These are phyloP conservation scores for Pyrrhoderma noxium DNA, from an alignment of 1,284 basidiomycete genomes.

Conservation along the genomic window DNA sequence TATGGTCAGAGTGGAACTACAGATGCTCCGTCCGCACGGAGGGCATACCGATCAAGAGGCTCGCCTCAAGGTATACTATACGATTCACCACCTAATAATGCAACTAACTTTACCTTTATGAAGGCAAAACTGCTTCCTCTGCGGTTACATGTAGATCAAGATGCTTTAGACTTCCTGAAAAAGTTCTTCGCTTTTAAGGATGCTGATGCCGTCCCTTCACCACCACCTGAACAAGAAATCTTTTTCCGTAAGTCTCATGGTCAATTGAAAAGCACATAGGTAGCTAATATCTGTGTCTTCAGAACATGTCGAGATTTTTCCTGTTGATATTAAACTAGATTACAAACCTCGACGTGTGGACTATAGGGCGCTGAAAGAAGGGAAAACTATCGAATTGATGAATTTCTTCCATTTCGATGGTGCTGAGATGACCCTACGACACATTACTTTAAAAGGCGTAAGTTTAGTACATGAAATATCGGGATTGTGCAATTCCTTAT, in stretches of 20 bases:
- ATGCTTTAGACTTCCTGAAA: constrained; percentile 96
- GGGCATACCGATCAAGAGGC: constrained; percentile 69
- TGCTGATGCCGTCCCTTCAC: constrained; percentile 33
- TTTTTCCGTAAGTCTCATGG: constrained; percentile 58
- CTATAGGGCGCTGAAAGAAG: constrained; percentile 86
- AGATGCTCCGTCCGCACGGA: constrained; percentile 63
- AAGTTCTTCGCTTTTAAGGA: constrained; percentile 90
- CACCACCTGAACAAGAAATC: constrained; percentile 43
- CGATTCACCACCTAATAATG: neutral
- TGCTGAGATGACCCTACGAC: constrained; percentile 94
- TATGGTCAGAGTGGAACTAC: constrained; percentile 87
- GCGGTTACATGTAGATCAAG: constrained; percentile 93
- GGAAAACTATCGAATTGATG: constrained; percentile 94
- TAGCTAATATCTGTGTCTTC: neutral
- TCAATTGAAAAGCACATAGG: neutral
- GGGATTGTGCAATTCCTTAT: neutral
- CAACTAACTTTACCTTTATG: neutral
- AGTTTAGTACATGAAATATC: constrained; percentile 32
- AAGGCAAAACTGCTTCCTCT: constrained; percentile 87
- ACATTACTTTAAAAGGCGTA: constrained; percentile 87
- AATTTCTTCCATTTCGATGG: constrained; percentile 99
- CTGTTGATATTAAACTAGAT: constrained; percentile 88
- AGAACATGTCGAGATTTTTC: constrained; percentile 89
- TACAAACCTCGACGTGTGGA: constrained; percentile 98
- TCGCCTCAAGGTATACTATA: constrained; percentile 61